Percentiles rank a stretch among this genome's conserved stretches.
Conservation (phyloP, 257 asterid genomes). For the Solanum pimpinellifolium region DNA sequence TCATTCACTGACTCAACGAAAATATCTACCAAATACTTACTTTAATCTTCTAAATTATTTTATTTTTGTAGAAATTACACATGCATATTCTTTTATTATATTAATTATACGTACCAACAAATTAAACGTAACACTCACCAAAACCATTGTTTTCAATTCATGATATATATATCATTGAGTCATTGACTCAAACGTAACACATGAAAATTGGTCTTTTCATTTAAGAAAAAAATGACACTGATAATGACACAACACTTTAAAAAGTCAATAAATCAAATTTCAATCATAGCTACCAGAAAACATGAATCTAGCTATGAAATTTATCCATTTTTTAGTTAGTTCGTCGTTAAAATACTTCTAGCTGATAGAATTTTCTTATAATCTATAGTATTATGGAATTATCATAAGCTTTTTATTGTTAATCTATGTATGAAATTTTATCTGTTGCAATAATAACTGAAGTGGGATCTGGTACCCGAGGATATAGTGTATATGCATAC, state of each 20-base stretch:
- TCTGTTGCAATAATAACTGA: no score
- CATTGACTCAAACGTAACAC: not conserved
- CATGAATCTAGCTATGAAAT: not conserved
- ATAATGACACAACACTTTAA: not conserved
- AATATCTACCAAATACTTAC: not conserved
- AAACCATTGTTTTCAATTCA: not conserved
- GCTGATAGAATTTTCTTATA: not conserved
- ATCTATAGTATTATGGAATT: not conserved
- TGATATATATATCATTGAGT: not conserved
- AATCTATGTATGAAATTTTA: not conserved
- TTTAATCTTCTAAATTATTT: not conserved
- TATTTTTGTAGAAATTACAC: not conserved
- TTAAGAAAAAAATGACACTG: not conserved
- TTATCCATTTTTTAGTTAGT: not conserved
- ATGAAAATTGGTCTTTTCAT: not conserved
- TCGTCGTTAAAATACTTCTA: not conserved
- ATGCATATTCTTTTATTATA: not conserved
- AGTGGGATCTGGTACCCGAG: accelerated
- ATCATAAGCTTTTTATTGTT: not conserved
- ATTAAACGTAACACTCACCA: not conserved
- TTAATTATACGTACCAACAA: not conserved
- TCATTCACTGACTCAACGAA: not conserved
- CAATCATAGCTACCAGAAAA: not conserved
- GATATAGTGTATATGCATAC: not conserved
- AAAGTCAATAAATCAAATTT: not conserved